Base-by-base conservation (phyloP, 2,329 filamentous ascomycete genomes). In the Sarocladium strictum region DNA sequence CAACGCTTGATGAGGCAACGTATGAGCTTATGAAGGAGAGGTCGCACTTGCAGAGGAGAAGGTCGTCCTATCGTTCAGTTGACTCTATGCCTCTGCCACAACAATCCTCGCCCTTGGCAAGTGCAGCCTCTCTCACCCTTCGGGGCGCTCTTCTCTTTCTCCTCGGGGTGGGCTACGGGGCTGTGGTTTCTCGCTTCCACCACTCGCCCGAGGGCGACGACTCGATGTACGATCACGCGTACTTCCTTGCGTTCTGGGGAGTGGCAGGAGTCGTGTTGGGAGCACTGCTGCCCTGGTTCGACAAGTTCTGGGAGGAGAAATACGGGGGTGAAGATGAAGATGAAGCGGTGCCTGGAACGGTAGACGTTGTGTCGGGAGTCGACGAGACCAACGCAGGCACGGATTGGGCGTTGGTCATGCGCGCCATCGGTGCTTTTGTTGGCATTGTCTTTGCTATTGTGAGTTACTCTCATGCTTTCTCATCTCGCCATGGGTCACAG, bases 141-240 rank as follows among this genome's bases (percentile, higher is more conserved):
- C 81, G 89, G 54, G 80, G 80, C 2, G 67, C 76, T 1, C 72
- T 94, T 2, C 77, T 97, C 10, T 94, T 94, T 64, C 71, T 78
- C 0, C 84, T 96, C 35, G 94, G 94, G 1, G 78, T 93, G 53
- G 81, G 86, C 15, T 97, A 96, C 68, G 93, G 93, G 1, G 74
- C 87, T 1, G 76, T 97, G 38, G 86, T 97, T 37, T 85, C 87
- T 19, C 85, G 90, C 65, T 74, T 97, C 43, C 90, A 93, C 37
- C 50, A 21, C 50, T 29, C 32, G 2, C 19, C 32, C 4, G 33
- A 53, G 17, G 32, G 10, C 14, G 32, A 53, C 14, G 50, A 53
- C 5, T 21, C 27, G 4, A 33, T 51, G 26, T 51, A 51, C 15
- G 47, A 51, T 15, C 47, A 51, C 21, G 47, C 23, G 21, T 38